Conservation (phyloP, 345 rosid species). For the Citropsis articulata region DNA sequence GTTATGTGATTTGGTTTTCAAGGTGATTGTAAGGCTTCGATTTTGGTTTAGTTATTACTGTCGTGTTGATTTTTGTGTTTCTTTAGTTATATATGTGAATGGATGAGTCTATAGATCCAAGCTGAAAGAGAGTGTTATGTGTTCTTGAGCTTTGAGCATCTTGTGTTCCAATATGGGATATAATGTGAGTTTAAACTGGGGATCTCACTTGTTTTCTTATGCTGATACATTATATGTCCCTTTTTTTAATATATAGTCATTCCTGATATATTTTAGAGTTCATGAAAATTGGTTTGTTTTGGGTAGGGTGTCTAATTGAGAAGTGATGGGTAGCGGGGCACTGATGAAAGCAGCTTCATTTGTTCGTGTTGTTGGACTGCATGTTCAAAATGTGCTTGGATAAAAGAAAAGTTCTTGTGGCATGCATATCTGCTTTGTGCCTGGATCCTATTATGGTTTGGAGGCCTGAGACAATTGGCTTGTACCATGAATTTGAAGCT, state of each 20-base stretch:
- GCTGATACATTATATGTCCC: neutral
- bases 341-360: neutral
- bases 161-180: slow-evolving; percentile 4
- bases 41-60: slow-evolving; percentile 13
- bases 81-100: slow-evolving; percentile 14
- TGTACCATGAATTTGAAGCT: neutral
- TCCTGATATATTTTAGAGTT: neutral
- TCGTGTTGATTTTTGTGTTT: slow-evolving; percentile 17
- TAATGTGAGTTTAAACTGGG: slow-evolving; percentile 12
- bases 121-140: slow-evolving; percentile 18
- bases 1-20: slow-evolving; percentile 7
- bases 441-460: neutral
- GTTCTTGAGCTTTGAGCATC: slow-evolving; percentile 16
- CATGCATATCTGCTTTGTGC: neutral
- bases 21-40: slow-evolving; percentile 18
- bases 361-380: neutral
- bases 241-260: neutral
- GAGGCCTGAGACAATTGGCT: neutral
- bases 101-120: slow-evolving; percentile 31
- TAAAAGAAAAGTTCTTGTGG: neutral
- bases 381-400: neutral
- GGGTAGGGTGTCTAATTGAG: neutral
- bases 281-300: neutral
- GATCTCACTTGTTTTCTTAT: slow-evolving; percentile 20
- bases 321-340: neutral